Conservation (phyloP, 176 grass and related monocot genomes). For the Thinopyrum elongatum region DNA sequence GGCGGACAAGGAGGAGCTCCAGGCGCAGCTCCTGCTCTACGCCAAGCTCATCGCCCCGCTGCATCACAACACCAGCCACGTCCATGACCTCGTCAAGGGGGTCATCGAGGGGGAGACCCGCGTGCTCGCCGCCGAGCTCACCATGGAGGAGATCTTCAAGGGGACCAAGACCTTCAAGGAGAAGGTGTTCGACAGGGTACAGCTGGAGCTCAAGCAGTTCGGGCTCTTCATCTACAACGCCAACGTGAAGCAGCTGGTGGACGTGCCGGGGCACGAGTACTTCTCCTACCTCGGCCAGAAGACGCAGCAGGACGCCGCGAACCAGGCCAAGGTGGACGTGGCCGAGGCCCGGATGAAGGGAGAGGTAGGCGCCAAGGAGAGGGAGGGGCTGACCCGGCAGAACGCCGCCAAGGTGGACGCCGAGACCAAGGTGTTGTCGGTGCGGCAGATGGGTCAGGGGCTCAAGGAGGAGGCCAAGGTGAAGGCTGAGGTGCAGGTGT, state of each 20-base stretch:
- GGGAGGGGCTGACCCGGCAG: conserved; percentile 46
- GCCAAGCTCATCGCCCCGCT: conserved; percentile 70
- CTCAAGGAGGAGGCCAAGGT: conserved; percentile 20
- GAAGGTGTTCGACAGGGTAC: conserved; percentile 42
- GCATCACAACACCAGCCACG: conserved; percentile 30
- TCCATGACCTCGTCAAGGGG: conserved; percentile 80
- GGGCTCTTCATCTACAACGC: conserved; percentile 4
- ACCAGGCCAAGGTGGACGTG: conserved; percentile 17
- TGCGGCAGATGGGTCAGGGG: conserved; percentile 44
- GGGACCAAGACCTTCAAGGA: conserved; percentile 60
- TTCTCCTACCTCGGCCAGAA: conserved; percentile 13
- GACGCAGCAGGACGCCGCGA: conserved; percentile 6
- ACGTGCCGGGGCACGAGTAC: conserved; percentile 3
- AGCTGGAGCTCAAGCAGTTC: conserved; percentile 60
- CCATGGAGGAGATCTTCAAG: conserved; percentile 88
- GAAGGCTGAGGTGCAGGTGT: not conserved
- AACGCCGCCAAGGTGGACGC: conserved; percentile 75
- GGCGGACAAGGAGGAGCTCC: not conserved
- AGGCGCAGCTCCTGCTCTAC: conserved; percentile 57
- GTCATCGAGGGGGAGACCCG: conserved; percentile 88
- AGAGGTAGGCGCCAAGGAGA: conserved; percentile 51
- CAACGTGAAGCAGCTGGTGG: conserved; percentile 20
- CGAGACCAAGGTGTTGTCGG: conserved; percentile 56
- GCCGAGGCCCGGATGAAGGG: conserved; percentile 75
- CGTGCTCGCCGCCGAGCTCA: conserved; percentile 75